A percentile compares a stretch with the other conserved stretches of the same genome.
These are phyloP conservation scores for Boletellus deceptivus DNA, from an alignment of 1,284 basidiomycete genomes.

Conservation along the genomic window DNA sequence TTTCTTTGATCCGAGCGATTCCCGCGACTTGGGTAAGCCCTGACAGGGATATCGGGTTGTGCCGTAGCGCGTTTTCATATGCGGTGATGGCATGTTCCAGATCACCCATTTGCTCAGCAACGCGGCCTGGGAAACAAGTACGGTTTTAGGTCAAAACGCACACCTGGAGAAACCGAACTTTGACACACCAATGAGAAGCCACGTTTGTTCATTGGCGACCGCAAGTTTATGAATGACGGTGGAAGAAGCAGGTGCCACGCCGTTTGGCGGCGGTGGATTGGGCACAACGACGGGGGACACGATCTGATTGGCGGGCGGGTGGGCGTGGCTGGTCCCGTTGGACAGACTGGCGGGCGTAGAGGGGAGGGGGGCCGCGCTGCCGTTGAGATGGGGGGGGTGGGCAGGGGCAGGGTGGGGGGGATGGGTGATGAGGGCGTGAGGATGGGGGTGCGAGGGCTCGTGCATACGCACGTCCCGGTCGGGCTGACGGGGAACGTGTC, in stretches of 20 bases:
- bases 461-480: constrained; percentile 66
- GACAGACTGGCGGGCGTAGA: constrained; percentile 41
- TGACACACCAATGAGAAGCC: constrained; percentile 81
- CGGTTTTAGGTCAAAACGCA: constrained; percentile 2
- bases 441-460: constrained; percentile 49
- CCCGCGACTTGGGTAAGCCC: constrained; percentile 91
- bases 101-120: constrained; percentile 90
- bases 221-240: constrained; percentile 70
- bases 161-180: constrained; percentile 9
- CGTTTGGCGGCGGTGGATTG: constrained; percentile 40
- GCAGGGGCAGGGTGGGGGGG: constrained; percentile 32
- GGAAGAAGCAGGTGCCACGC: constrained; percentile 39
- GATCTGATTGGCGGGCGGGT: constrained; percentile 33
- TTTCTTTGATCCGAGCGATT: constrained; percentile 85
- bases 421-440: constrained; percentile 42
- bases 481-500: constrained; percentile 58
- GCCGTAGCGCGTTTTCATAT: constrained; percentile 89
- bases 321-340: constrained; percentile 41
- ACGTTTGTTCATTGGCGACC: constrained; percentile 87
- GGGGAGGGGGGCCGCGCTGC: constrained; percentile 36
- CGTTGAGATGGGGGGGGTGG: constrained; percentile 53
- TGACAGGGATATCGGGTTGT: constrained; percentile 85
- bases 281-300: constrained; percentile 52
- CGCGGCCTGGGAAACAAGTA: constrained; percentile 59
- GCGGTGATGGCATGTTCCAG: constrained; percentile 85